Base-by-base conservation (phyloP, 192 early-diverging fungal genomes). In the Spinellus fusiger region DNA sequence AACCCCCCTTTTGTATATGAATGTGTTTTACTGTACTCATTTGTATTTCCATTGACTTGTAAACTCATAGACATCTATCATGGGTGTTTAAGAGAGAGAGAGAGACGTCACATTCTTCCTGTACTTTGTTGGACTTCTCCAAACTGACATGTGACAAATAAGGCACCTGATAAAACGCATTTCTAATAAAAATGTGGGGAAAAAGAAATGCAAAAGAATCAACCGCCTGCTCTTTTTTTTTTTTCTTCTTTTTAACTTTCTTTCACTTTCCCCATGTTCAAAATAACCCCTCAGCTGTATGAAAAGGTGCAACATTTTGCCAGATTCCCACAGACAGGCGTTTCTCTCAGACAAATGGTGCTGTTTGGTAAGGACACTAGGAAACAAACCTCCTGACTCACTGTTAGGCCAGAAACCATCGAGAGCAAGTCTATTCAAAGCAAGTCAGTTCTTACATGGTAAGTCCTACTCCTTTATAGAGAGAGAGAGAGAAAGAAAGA, bases 301-400 rank as follows among this genome's bases (percentile, higher is more conserved):
- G 83, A 84, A 53, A 89, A 80, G 63, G 90, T 92, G 59, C 82
- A 83, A 31, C 81, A 88, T 71, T 92, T 88, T 82, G 86, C 88
- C 35, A 79, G 77, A 61, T 86, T 92, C 48, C 92, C 93, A 46
- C 95, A 94, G 67, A 98, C 95, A 1, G 88, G 90, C 16, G 93
- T 98, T 20, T 95, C 93, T 25, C 76, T 98, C 49, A 84, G 84
- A 57, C 91, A 98, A 73, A 94, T 98, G 90, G 93, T 95, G 50
- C 83, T 94, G 81, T 98, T 95, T 84, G 93, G 94, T 81, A 77
- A 48, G 72, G 23, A 37, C 27, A n/a, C 51, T 27, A 16, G 8
- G 6, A 9, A 13, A 29, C 3, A 44, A 18, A 44, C 40, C 40
- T n/a, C 4, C 40, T 12, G 7, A 37, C 13, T 37, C 35, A 37